These are phyloP conservation scores for Blakeslea trispora DNA, from an alignment of 371 early-diverging fungal species.

Conservation along the genomic window DNA sequence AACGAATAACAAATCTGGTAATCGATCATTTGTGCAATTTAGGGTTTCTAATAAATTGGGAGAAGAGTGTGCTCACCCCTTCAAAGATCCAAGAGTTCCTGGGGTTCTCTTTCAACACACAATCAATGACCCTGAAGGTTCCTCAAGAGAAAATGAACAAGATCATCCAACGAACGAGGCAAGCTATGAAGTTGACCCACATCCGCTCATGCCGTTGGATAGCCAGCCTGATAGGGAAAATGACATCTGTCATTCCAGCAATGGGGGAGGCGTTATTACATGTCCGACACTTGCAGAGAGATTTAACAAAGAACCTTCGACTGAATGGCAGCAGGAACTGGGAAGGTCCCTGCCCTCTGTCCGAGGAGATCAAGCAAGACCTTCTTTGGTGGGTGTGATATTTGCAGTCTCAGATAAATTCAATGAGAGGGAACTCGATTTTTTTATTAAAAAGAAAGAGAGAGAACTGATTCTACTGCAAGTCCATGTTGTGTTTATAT, in stretches of 20 bases:
- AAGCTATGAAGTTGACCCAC: background rate
- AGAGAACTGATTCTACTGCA: too few relatives aligned
- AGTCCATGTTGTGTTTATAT: too few relatives aligned
- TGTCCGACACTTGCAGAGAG: constrained; percentile 8
- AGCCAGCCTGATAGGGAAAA: constrained; percentile 10
- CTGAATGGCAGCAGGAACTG: too few relatives aligned
- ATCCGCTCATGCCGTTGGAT: constrained; percentile 7
- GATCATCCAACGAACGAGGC: background rate
- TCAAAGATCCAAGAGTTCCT: constrained; percentile 8
- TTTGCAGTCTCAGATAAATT: too few relatives aligned
- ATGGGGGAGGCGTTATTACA: constrained; percentile 12
- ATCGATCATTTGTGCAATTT: background rate
- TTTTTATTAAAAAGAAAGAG: too few relatives aligned
- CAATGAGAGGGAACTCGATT: too few relatives aligned
- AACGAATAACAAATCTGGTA: background rate
- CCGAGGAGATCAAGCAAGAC: too few relatives aligned
- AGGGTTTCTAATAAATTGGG: constrained; percentile 9
- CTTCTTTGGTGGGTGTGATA: too few relatives aligned
- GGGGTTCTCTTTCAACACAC: constrained; percentile 17
- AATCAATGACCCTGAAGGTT: constrained; percentile 6
- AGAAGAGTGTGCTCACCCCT: constrained; percentile 10
- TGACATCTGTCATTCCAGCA: constrained; percentile 17
- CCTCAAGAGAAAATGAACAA: constrained; percentile 9
- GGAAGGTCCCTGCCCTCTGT: too few relatives aligned
- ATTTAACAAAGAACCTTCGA: constrained; percentile 6